phyloP scores from a whole-genome alignment of 2,329 filamentous ascomycete genomes.

The Penicillium sp. region DNA sequence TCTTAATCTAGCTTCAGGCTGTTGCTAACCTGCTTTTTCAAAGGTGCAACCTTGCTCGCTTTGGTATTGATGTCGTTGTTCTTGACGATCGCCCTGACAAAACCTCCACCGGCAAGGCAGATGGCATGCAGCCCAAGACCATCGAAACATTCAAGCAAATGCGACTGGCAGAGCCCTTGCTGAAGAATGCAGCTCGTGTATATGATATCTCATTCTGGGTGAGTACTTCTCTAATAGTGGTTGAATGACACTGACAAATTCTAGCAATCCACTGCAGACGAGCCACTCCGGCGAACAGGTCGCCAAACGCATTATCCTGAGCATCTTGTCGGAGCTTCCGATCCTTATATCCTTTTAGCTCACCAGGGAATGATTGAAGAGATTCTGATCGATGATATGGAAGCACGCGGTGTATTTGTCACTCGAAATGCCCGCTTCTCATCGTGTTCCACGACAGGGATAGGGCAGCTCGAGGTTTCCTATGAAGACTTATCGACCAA shows the following conservation, averaged over 20 bases:
- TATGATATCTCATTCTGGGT: slow-evolving; percentile 77
- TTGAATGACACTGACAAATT: neutral
- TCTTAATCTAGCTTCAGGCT: slow-evolving; percentile 18
- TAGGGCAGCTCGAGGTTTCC: slow-evolving; percentile 41
- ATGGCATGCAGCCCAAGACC: slow-evolving; percentile 74
- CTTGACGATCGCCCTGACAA: slow-evolving; percentile 69
- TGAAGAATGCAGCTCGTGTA: slow-evolving; percentile 67
- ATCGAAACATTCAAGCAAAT: slow-evolving; percentile 76
- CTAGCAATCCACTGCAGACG: slow-evolving; percentile 42
- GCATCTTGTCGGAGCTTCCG: slow-evolving; percentile 49
- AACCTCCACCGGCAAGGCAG: slow-evolving; percentile 67
- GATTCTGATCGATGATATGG: slow-evolving; percentile 68
- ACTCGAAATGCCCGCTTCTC: slow-evolving; percentile 63
- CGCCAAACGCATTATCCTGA: slow-evolving; percentile 68
- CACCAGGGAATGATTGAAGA: slow-evolving; percentile 77
- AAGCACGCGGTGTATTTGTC: slow-evolving; percentile 63
- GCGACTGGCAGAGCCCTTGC: slow-evolving; percentile 66
- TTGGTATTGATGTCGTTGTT: slow-evolving; percentile 64
- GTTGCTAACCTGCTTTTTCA: slow-evolving; percentile 27
- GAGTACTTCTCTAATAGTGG: slow-evolving; percentile 23
- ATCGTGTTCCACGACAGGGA: slow-evolving; percentile 48
- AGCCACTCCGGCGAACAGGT: slow-evolving; percentile 60
- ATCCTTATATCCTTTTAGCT: slow-evolving; percentile 56
- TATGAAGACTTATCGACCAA: slow-evolving; percentile 42
- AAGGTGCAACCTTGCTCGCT: slow-evolving; percentile 59